Evolutionary conservation across 23 red algal genomes (phyloP), one percentile per base, ranked within the genome.

Genomic region (Agarophyton chilense): DNA sequence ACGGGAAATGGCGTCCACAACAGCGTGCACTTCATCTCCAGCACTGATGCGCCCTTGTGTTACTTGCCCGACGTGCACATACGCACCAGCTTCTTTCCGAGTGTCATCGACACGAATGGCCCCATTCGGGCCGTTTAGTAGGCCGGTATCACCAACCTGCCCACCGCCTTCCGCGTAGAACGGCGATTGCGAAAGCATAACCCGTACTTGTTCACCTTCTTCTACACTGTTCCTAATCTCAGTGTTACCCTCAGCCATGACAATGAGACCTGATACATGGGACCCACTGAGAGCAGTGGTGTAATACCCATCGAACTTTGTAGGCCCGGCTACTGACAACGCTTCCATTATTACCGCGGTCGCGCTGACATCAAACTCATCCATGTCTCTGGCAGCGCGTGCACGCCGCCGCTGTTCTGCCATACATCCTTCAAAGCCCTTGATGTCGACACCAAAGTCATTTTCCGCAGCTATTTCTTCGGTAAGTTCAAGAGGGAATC

Each of bases 131-230:
- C 81, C 76, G 22, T 24, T 72, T 61, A 98, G 41, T 16, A 87
- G 43, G 35, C 96, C 93, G 22, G 24, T 84, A 77, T 95, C 94
- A 32, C 80, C 93, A n/a, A 98, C 92, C 51, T 98, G 96, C 11
- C 96, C 96, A 24, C 96, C 96, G 10, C 93, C 93, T 33, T 96
- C 96, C 8, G 96, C 90, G 51, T 98, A 98, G 88, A 98, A 98
- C 18, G 93, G 93, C 8, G 96, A 94, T 26, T 13, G 22, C 10
- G 81, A 67, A 13, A 98, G 89, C 55, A 95, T 49, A 51, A 98
- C 64, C 24, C 66, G 50, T 12, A 95, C 83, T 39, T 18, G 43
- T 58, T 82, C 53, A 10, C 84, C 95, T 52, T 91, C 90, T 40
- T 22, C 35, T 10, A 55, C 61, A 22, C 38, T 53, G 21, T 88